A percentile compares a stretch with the other conserved stretches of the same genome.
Conservation (phyloP, 768 basidiomycete genomes). For the Lenzites betulinus region DNA sequence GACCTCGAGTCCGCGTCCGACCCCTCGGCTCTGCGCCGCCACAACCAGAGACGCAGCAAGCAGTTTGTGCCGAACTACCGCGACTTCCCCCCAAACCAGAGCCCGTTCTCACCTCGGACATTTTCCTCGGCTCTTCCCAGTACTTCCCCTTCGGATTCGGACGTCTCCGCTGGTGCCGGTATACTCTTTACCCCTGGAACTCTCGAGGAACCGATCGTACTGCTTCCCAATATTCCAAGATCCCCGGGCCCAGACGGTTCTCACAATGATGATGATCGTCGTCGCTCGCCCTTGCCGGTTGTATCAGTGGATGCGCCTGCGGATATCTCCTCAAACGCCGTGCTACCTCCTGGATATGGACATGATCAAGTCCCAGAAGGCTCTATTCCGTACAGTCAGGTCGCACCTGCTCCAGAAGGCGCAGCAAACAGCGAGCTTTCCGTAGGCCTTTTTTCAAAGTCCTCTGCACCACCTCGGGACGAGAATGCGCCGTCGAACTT, state of each 20-base stretch:
- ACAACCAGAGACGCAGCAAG: constrained; percentile 9
- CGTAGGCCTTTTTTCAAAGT: too few species aligned
- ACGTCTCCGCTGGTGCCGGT: not conserved
- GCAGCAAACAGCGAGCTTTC: not conserved
- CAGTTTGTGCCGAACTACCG: constrained; percentile 23
- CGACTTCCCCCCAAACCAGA: constrained; percentile 21
- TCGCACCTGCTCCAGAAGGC: too few species aligned
- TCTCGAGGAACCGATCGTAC: constrained; percentile 19
- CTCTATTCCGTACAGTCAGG: too few species aligned
- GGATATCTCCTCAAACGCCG: constrained; percentile 5
- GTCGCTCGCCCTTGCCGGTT: constrained; percentile 25
- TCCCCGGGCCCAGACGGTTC: not conserved
- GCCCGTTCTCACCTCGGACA: constrained; percentile 22
- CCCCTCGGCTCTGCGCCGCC: not conserved
- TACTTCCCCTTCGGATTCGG: not conserved
- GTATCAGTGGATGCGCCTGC: constrained; percentile 25
- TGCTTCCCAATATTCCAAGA: not conserved
- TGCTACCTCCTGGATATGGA: constrained; percentile 1
- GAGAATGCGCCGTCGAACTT: constrained; percentile 21
- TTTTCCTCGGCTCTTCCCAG: constrained; percentile 16
- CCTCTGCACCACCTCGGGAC: not conserved
- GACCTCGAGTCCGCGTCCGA: not conserved
- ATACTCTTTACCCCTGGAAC: constrained; percentile 11
- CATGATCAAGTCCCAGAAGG: too few species aligned
- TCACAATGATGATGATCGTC: constrained; percentile 22